phyloP scores from a whole-genome alignment of 768 basidiomycete genomes.

The Exsudoporus frostii region DNA sequence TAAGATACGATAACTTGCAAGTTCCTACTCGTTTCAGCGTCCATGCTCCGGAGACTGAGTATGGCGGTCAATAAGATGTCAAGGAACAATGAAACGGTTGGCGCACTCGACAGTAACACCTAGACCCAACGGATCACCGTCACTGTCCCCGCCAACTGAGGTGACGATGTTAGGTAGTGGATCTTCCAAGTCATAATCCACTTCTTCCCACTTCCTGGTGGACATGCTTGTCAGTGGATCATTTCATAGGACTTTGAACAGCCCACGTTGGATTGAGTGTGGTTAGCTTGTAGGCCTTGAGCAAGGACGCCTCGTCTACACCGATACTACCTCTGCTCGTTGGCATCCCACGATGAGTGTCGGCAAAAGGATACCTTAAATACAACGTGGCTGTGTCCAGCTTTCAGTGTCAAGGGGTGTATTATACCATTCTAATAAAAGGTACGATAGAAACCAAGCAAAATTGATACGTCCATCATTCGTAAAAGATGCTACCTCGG shows the following conservation, averaged over 20 bases:
- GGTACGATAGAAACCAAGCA: constrained; percentile 14
- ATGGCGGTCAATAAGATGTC: background rate
- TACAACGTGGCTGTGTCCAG: constrained; percentile 17
- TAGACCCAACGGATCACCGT: constrained; percentile 78
- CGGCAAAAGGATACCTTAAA: background rate
- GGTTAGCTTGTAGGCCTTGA: constrained; percentile 86
- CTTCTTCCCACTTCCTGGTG: constrained; percentile 81
- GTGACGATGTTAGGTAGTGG: constrained; percentile 67
- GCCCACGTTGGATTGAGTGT: constrained; percentile 70
- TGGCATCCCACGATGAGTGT: constrained; percentile 12
- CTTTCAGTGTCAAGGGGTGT: background rate
- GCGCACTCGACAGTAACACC: constrained; percentile 60
- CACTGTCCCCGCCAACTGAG: constrained; percentile 55
- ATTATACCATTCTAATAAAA: constrained; percentile 9
- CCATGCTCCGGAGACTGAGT: constrained; percentile 60
- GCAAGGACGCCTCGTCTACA: constrained; percentile 75
- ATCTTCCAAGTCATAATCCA: constrained; percentile 81
- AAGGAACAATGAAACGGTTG: background rate
- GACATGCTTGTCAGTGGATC: constrained; percentile 3
- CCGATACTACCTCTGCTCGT: constrained; percentile 60
- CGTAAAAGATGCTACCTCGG: background rate
- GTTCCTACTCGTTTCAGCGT: constrained; percentile 67
- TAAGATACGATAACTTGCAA: constrained; percentile 8
- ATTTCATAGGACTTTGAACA: background rate
- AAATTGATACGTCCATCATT: background rate